A percentile compares a stretch with the other conserved stretches of the same genome.
Conservation (phyloP, 371 early-diverging fungal species). For the Choanephora cucurbitarum region DNA sequence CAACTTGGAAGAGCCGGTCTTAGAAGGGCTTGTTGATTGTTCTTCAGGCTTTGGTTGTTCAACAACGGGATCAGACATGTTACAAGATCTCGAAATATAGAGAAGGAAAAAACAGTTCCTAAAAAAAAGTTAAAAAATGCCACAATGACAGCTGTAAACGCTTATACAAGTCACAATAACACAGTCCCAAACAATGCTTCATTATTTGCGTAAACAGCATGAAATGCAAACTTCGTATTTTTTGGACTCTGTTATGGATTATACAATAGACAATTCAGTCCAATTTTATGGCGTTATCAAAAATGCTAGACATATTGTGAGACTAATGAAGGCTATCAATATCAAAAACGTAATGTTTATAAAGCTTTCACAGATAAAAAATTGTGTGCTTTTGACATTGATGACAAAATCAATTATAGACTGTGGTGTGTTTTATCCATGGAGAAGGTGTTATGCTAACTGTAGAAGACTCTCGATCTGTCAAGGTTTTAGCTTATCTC, state of each 20-base stretch:
- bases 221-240: too few species aligned
- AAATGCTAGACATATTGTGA: constrained; percentile 4
- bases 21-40: not conserved
- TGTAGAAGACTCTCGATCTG: constrained; percentile 27
- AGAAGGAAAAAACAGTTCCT: constrained; percentile 1
- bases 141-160: too few species aligned
- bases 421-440: constrained; percentile 22
- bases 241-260: constrained; percentile 6
- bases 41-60: not conserved
- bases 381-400: not conserved
- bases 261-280: constrained; percentile 6
- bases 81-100: not conserved
- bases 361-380: not conserved
- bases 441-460: constrained; percentile 44
- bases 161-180: not conserved
- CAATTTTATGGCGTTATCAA: constrained; percentile 18
- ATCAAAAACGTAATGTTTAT: constrained; percentile 16
- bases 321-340: constrained; percentile 10
- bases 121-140: not conserved
- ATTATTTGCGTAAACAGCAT: too few species aligned
- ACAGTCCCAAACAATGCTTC: not conserved
- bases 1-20: constrained; percentile 11
- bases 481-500: constrained; percentile 40
- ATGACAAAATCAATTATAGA: not conserved
- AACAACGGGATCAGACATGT: not conserved